Conservation (phyloP, 805 yeast species). For the Barnettozyma salicaria region DNA sequence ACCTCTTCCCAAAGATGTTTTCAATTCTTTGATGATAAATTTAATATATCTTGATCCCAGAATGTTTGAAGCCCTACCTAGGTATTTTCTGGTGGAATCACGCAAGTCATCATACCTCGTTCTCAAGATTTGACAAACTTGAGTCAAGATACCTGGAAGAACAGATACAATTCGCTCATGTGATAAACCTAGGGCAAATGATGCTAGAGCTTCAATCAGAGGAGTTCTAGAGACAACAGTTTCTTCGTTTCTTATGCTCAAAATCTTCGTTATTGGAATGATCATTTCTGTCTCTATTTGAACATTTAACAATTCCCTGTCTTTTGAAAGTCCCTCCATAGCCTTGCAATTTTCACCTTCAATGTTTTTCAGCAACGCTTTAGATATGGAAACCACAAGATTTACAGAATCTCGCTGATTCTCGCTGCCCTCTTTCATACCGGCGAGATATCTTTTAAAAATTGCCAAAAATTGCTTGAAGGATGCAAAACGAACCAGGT, state of each 20-base stretch:
- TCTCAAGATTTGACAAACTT: conserved; percentile 83
- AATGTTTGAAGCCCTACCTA: conserved; percentile 55
- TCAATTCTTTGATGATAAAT: conserved; percentile 73
- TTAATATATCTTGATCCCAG: conserved; percentile 71
- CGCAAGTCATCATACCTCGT: conserved; percentile 82
- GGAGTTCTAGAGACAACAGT: conserved; percentile 72
- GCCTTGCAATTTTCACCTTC: conserved; percentile 16
- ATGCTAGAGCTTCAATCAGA: conserved; percentile 72
- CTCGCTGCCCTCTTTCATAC: conserved; percentile 41
- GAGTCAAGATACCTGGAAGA: conserved; percentile 78
- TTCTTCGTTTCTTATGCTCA: conserved; percentile 68
- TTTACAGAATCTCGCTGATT: conserved; percentile 51
- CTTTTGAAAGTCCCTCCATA: conserved; percentile 32
- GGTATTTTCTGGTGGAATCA: conserved; percentile 73
- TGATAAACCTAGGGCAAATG: conserved; percentile 57
- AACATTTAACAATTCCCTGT: conserved; percentile 33
- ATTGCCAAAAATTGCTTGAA: conserved; percentile 82
- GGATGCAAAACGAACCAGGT: conserved; percentile 48
- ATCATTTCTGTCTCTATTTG: conserved; percentile 53
- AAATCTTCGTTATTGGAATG: conserved; percentile 53
- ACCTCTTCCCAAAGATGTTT: conserved; percentile 75
- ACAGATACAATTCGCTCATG: conserved; percentile 47
- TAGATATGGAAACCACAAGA: conserved; percentile 52
- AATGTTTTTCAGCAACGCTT: conserved; percentile 39
- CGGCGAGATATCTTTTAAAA: conserved; percentile 57